Evolutionary conservation across 176 grass and related monocot genomes (phyloP).

Genomic region (Musa acuminata): DNA sequence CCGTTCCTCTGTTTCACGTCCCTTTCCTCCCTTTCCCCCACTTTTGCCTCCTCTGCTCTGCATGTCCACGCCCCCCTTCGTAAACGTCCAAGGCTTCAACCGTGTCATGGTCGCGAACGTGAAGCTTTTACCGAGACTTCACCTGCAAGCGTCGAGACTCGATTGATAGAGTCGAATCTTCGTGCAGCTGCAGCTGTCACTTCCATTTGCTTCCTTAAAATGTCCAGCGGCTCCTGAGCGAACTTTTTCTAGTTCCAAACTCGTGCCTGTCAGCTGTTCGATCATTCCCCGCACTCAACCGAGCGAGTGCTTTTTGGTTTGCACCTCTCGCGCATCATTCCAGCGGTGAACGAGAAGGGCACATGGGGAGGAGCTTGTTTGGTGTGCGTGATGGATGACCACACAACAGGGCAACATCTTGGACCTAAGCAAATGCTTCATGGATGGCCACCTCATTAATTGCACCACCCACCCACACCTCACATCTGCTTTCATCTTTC

Average conservation of each 20-base stretch:
- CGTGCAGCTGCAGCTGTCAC: no score
- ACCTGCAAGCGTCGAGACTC: no score
- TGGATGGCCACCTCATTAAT: not conserved
- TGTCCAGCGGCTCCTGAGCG: no score
- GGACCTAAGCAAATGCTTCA: slow-evolving; percentile 5
- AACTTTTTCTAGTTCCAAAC: no score
- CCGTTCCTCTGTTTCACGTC: not conserved
- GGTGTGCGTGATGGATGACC: slow-evolving; percentile 1
- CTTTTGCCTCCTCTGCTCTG: not conserved
- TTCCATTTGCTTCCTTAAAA: no score
- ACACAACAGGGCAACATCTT: slow-evolving; percentile 2
- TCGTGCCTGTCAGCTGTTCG: no score
- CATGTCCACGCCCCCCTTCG: not conserved
- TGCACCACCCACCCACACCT: not conserved
- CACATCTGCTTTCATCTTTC: no score
- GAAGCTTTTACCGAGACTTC: not conserved
- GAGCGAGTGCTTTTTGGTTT: not conserved
- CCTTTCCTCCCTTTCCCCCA: not conserved
- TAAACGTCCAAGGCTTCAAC: not conserved
- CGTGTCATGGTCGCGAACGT: no score
- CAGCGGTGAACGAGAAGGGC: not conserved
- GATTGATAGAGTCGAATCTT: no score
- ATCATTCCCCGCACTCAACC: not conserved
- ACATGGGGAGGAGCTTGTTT: not conserved
- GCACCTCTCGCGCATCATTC: not conserved